Base-by-base conservation (phyloP, 2,329 filamentous ascomycete genomes). In the Dactylellina leptospora region DNA sequence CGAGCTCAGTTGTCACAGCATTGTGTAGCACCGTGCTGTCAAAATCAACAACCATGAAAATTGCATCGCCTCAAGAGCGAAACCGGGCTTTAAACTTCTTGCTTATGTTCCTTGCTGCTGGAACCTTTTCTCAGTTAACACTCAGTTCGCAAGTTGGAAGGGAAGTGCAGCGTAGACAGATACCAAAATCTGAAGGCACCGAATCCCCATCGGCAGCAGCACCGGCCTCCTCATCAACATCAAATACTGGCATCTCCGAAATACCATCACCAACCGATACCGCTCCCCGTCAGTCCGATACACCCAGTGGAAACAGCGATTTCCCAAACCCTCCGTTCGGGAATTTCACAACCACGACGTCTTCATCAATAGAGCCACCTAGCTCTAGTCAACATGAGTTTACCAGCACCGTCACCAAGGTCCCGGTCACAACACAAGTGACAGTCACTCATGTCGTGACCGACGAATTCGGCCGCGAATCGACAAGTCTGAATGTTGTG, bases 401-500 rank as follows among this genome's bases (percentile, higher is more conserved):
- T n/a, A 72, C 68, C 10, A 72, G 68, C 28, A 72, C 68, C 11
- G 30, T 64, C 45, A 72, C 68, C 1, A 50, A 60, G 18, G 45
- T 72, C 2, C 68, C 68, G 11, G 20, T 72, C 23, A 63, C 68
- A n/a, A 72, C 59, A 5, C 60, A 60, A 28, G 59, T 72, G 28
- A 72, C 68, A 4, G 56, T 72, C 16, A 72, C 68, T 16, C 68
- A 58, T 40, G 27, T 59, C n/a, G 48, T 72, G 11, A 72, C 68
- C 28, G 68, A 72, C 25, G 68, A 53, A 40, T 64, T 60, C 25
- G 68, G 68, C 11, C 51, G 68, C 25, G 20, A 48, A 25, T 72
- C 68, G 5, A 72, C 68, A 3, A 64, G 59, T 20, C 42, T 50
- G 11, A 54, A 59, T 33, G 53, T 72, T 2, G 68, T 72, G 5